Percentiles rank a stretch among this genome's conserved stretches.
phyloP scores from a whole-genome alignment of 257 asterid species.

The Coffea canephora region DNA sequence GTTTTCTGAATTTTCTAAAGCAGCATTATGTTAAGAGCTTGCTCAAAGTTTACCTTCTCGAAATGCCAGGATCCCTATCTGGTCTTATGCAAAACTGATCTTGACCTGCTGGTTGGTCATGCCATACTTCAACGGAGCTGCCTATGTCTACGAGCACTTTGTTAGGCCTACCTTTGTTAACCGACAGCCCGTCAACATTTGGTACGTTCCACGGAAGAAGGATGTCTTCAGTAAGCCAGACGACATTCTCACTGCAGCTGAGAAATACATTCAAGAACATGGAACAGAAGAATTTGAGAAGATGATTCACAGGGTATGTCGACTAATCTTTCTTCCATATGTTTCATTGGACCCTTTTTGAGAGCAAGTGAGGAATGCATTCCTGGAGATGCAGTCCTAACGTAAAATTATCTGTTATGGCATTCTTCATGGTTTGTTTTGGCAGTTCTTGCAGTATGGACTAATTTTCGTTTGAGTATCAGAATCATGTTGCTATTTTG shows the following conservation, averaged over 20 bases:
- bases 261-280: conserved; percentile 62
- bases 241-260: conserved; percentile 79
- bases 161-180: conserved; percentile 82
- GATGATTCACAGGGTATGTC: conserved; percentile 63
- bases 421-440: not conserved
- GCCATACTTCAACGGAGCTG: conserved; percentile 95
- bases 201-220: conserved; percentile 73
- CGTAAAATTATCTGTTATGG: not conserved
- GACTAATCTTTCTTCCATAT: not conserved
- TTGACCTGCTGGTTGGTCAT: conserved; percentile 95
- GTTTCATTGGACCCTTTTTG: not conserved
- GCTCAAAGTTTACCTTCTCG: not conserved
- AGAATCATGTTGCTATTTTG: conserved; percentile 13
- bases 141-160: conserved; percentile 76
- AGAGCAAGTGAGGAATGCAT: not conserved
- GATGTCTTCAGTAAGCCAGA: conserved; percentile 60
- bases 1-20: not conserved
- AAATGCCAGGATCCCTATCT: conserved; percentile 78
- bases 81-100: conserved; percentile 85
- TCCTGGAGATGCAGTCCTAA: not conserved
- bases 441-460: not conserved
- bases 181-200: conserved; percentile 60
- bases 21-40: not conserved
- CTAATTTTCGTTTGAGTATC: not conserved
- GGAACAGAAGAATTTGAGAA: conserved; percentile 73